A percentile compares a stretch with the other conserved stretches of the same genome.
Conservation (phyloP, 2,329 filamentous ascomycete genomes). For the Xylaria multiplex region DNA sequence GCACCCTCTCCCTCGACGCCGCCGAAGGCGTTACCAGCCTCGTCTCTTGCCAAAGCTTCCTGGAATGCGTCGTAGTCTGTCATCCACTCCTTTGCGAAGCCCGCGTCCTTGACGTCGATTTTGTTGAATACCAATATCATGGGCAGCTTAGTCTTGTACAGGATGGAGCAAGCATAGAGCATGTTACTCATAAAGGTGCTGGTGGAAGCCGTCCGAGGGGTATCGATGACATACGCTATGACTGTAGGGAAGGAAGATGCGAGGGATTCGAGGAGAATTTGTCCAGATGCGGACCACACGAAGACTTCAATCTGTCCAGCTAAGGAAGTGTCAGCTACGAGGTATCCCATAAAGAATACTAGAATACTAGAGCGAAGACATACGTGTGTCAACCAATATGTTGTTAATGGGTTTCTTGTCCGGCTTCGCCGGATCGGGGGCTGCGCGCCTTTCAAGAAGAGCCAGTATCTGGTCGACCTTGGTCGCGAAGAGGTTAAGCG, state of each 20-base stretch:
- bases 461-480: slow-evolving; percentile 96
- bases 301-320: slow-evolving; percentile 98
- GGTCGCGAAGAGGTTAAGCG: slow-evolving; percentile 94
- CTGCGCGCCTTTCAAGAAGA: slow-evolving; percentile 87
- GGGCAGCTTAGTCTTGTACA: slow-evolving; percentile 97
- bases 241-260: slow-evolving; percentile 96
- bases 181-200: slow-evolving; percentile 99
- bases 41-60: slow-evolving; percentile 80
- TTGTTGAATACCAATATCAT: slow-evolving; percentile 99
- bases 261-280: slow-evolving; percentile 90
- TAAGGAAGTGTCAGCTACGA: slow-evolving; percentile 35
- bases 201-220: slow-evolving; percentile 89
- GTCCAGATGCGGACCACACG: slow-evolving; percentile 95
- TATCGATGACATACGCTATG: slow-evolving; percentile 97
- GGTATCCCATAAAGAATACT: too few species aligned
- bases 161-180: slow-evolving; percentile 97
- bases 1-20: slow-evolving; percentile 75
- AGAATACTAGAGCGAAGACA: slow-evolving; percentile 24
- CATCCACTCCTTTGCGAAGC: slow-evolving; percentile 98
- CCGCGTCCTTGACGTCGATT: slow-evolving; percentile 91
- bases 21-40: slow-evolving; percentile 79
- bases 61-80: slow-evolving; percentile 98
- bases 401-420: slow-evolving; percentile 75
- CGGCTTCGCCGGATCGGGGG: slow-evolving; percentile 68
- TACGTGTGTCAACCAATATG: slow-evolving; percentile 88